phyloP scores from a whole-genome alignment of 192 early-diverging fungal species.

The Fimicolochytrium jonesii region DNA sequence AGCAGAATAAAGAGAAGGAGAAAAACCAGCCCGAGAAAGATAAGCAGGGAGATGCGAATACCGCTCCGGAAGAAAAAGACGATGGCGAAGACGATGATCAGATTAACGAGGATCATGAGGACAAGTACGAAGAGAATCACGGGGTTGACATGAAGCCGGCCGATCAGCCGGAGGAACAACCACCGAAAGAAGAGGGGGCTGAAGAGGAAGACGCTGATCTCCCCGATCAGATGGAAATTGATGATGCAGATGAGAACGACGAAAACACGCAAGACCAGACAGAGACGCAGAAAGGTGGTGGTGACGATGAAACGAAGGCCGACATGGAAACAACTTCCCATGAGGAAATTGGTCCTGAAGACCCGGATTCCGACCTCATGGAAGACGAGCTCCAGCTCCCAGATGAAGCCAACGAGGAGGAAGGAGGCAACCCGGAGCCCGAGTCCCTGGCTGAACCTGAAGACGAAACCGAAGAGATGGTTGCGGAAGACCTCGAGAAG shows the following conservation, averaged over 20 bases:
- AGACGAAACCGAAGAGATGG: constrained; percentile 29
- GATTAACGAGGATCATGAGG: constrained; percentile 44
- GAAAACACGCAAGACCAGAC: constrained; percentile 27
- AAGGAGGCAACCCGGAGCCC: constrained; percentile 45
- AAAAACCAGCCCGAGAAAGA: constrained; percentile 41
- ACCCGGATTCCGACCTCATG: constrained; percentile 30
- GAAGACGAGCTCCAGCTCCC: constrained; percentile 42
- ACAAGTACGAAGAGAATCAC: constrained; percentile 46
- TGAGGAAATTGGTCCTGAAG: constrained; percentile 30
- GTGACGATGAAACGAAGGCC: too few species aligned
- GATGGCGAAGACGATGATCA: constrained; percentile 30
- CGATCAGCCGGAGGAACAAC: constrained; percentile 27
- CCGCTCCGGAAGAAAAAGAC: constrained; percentile 42
- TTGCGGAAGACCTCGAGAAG: constrained; percentile 45
- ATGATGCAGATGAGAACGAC: constrained; percentile 32
- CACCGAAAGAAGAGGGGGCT: constrained; percentile 50
- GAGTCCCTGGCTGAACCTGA: constrained; percentile 42
- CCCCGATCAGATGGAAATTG: constrained; percentile 67
- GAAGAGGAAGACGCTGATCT: constrained; percentile 74
- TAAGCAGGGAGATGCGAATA: constrained; percentile 36
- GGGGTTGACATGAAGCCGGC: constrained; percentile 43
- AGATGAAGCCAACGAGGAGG: constrained; percentile 13
- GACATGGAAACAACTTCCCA: too few species aligned
- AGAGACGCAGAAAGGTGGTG: too few species aligned
- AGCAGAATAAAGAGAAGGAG: constrained; percentile 35